Percentiles rank a stretch among this genome's conserved stretches.
Evolutionary conservation across 2,329 filamentous ascomycete species (phyloP).

Genomic region (Leptographium galeiforme): DNA sequence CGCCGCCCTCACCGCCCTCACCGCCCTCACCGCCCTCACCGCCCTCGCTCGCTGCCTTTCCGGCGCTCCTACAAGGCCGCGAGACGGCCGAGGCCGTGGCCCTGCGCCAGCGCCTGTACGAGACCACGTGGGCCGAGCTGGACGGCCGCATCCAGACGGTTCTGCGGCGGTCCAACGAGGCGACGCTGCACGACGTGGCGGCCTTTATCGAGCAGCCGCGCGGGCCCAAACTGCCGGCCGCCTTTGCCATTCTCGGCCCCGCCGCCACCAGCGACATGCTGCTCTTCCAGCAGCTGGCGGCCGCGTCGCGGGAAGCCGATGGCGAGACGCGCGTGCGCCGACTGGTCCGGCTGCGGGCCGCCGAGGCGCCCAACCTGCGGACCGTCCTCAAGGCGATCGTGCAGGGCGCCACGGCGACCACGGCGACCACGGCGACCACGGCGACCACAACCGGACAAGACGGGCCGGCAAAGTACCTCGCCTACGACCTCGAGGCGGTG

Average conservation of each 20-base stretch:
- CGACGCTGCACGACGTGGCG: slow-evolving; percentile 44
- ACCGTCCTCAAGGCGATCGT: slow-evolving; percentile 61
- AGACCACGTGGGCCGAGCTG: slow-evolving; percentile 50
- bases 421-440: slow-evolving; percentile 40
- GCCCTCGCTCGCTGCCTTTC: slow-evolving; percentile 25
- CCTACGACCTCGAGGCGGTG: slow-evolving; percentile 66
- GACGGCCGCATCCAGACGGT: slow-evolving; percentile 50
- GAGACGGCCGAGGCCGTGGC: slow-evolving; percentile 35
- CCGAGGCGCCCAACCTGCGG: slow-evolving; percentile 62
- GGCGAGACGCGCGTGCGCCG: slow-evolving; percentile 24
- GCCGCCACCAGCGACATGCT: slow-evolving; percentile 64
- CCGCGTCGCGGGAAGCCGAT: not conserved
- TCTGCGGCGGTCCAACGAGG: slow-evolving; percentile 45
- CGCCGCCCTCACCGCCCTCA: no score
- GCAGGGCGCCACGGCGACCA: slow-evolving; percentile 33
- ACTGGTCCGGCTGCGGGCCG: slow-evolving; percentile 55
- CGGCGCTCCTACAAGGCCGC: slow-evolving; percentile 38
- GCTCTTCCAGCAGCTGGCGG: slow-evolving; percentile 56
- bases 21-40: no score
- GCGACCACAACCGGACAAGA: slow-evolving; percentile 24
- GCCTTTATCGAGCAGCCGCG: slow-evolving; percentile 34
- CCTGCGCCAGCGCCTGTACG: slow-evolving; percentile 46
- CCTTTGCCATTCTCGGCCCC: slow-evolving; percentile 64
- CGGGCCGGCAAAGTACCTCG: slow-evolving; percentile 49
- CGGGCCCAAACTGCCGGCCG: slow-evolving; percentile 45